phyloP scores from a whole-genome alignment of 371 early-diverging fungal species.

The Mortierella sp. region DNA sequence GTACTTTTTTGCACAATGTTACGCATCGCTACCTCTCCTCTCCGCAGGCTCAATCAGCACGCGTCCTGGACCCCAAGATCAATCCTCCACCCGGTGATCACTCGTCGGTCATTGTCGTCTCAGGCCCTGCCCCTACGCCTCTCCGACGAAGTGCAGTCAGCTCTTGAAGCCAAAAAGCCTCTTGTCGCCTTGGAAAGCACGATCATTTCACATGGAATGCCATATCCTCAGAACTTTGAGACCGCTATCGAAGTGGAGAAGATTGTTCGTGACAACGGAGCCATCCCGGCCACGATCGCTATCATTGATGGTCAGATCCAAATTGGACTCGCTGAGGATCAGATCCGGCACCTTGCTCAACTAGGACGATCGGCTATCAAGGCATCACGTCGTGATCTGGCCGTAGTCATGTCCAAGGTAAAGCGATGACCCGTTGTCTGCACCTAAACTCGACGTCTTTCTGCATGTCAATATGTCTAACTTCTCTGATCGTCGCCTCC shows the following conservation, averaged over 20 bases:
- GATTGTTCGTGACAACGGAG: slow-evolving; percentile 76
- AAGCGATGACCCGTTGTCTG: not conserved
- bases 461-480: no score
- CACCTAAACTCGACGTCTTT: no score
- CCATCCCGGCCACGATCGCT: slow-evolving; percentile 92
- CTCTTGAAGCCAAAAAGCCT: slow-evolving; percentile 72
- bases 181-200: slow-evolving; percentile 95
- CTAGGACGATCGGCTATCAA: slow-evolving; percentile 74
- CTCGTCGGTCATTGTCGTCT: slow-evolving; percentile 12
- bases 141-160: slow-evolving; percentile 60
- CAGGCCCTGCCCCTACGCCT: slow-evolving; percentile 19
- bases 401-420: slow-evolving; percentile 76
- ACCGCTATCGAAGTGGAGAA: slow-evolving; percentile 84
- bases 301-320: slow-evolving; percentile 85
- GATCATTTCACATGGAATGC: slow-evolving; percentile 96
- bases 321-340: slow-evolving; percentile 61
- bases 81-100: not conserved
- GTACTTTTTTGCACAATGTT: slow-evolving; percentile 5
- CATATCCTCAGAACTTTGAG: slow-evolving; percentile 90
- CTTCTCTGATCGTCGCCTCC: no score
- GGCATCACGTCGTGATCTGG: slow-evolving; percentile 87
- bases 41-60: not conserved
- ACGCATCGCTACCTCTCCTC: slow-evolving; percentile 4
- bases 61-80: not conserved
- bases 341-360: slow-evolving; percentile 73